phyloP scores from a whole-genome alignment of 2,329 filamentous ascomycete genomes.

The Fusarium proliferatum region DNA sequence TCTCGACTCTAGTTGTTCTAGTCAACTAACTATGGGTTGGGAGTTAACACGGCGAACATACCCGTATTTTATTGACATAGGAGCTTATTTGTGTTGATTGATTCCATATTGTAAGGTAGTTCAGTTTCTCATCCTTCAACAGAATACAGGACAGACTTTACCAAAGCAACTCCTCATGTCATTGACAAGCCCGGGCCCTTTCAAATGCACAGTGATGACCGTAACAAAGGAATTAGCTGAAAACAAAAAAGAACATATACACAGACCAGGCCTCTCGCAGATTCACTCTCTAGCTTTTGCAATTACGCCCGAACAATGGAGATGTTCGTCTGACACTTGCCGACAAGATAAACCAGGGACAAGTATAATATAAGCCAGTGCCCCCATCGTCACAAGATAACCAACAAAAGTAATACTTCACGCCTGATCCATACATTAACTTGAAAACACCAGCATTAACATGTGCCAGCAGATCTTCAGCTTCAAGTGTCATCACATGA shows the following conservation, averaged over 20 bases:
- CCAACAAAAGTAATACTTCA: background rate
- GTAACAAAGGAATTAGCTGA: background rate
- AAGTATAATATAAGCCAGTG: background rate
- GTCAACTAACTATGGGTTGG: background rate
- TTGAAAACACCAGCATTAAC: background rate
- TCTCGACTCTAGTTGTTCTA: background rate
- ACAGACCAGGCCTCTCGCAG: background rate
- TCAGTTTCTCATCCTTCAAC: background rate
- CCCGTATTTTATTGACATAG: background rate
- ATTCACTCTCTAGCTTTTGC: background rate
- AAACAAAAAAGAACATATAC: background rate
- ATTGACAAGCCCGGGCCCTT: background rate
- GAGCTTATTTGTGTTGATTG: too few relatives aligned
- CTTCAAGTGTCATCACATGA: slow-evolving; percentile 40
- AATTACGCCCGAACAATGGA: slow-evolving; percentile 2
- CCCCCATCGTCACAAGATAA: background rate
- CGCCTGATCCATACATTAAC: background rate
- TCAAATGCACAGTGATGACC: background rate
- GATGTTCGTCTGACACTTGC: background rate
- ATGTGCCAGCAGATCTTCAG: slow-evolving; percentile 40
- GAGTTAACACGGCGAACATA: background rate
- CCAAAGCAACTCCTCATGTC: background rate
- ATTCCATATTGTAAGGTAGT: background rate
- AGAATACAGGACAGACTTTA: background rate
- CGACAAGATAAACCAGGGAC: background rate